Base-by-base conservation (phyloP, 129 eudicot genomes). In the Silybum marianum region DNA sequence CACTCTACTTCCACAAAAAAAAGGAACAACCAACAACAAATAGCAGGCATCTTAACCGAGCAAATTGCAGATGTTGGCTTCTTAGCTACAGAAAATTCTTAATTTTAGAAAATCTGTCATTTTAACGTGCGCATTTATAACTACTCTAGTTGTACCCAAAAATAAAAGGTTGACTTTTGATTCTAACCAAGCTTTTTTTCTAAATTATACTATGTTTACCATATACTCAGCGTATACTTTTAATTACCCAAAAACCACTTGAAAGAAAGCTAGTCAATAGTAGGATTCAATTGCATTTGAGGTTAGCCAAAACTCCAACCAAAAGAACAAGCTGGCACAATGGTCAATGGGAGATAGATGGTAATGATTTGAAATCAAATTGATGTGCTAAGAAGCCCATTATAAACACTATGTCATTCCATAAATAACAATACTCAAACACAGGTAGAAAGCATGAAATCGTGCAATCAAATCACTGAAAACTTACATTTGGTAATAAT, bases 401-500 rank as follows among this genome's bases (percentile, higher is more conserved):
- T 58, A 2, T 14, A 78, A 36, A 77, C 13, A 38, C 22, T 36
- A 66, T 13, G 0, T 16, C 1, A 66, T 14, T 2, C 40, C 26
- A 2, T 19, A 16, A 77, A 3, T 65, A 1, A 42, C 19, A 28
- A 48, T 8, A 32, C 11, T 1, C 39, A 71, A 26, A 71, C 21
- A 70, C 48, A 18, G 25, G 36, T 32, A 6, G 1, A 18, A 40
- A 63, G 4, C 28, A 32, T 2, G 3, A 48, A 73, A 42, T 3
- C 0, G 39, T 1, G 62, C 36, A 25, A 30, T 8, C 1, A 71
- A 40, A 40, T 24, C 28, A 19, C 5, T 14, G 42, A 71, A 71
- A 21, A 83, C 38, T 22, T 90, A 95, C 99, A 96, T 88, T 91
- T 93, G 34, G 99, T 96, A 60, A 96, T 87, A 75, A 96, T 96